Percentiles rank a stretch among this genome's conserved stretches.
Conservation (phyloP, 805 yeast species). For the Isabelozyma rhagii region DNA sequence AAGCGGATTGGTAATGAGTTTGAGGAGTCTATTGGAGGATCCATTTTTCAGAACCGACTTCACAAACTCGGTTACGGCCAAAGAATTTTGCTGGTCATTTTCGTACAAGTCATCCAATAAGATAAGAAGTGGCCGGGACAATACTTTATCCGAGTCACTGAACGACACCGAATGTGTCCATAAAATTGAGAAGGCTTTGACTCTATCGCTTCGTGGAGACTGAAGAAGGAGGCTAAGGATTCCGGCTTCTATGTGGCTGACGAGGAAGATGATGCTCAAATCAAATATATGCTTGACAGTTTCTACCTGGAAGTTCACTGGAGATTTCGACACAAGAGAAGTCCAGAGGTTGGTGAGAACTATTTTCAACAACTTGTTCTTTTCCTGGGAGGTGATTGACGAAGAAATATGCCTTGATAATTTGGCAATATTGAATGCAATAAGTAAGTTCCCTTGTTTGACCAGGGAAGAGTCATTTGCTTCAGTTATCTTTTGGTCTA, state of each 20-base stretch:
- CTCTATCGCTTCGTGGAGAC: constrained; percentile 28
- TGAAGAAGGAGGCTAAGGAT: constrained; percentile 53
- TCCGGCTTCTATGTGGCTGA: constrained; percentile 69
- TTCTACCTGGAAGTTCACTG: constrained; percentile 61
- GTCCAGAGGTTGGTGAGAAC: constrained; percentile 52
- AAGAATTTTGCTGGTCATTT: constrained; percentile 39
- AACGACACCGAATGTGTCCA: constrained; percentile 69
- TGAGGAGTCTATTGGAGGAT: constrained; percentile 57
- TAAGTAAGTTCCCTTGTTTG: constrained; percentile 12
- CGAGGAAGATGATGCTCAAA: constrained; percentile 51
- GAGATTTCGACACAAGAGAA: constrained; percentile 46
- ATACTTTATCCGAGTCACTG: constrained; percentile 47
- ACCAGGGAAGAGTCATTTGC: constrained; percentile 3
- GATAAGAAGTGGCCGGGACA: constrained; percentile 63
- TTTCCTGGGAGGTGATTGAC: constrained; percentile 26
- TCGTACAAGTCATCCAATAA: constrained; percentile 61
- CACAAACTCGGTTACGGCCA: constrained; percentile 50
- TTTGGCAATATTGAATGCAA: constrained; percentile 43
- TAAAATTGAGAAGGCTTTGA: constrained; percentile 57
- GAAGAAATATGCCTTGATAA: constrained; percentile 35
- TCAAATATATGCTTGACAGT: constrained; percentile 63
- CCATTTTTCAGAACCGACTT: constrained; percentile 46
- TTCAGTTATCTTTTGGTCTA: constrained; percentile 8
- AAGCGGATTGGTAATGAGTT: constrained; percentile 55
- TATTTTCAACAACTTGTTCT: constrained; percentile 36